Evolutionary conservation across 495 filamentous ascomycete species (phyloP).

Genomic region (Neurospora tetraspora): DNA sequence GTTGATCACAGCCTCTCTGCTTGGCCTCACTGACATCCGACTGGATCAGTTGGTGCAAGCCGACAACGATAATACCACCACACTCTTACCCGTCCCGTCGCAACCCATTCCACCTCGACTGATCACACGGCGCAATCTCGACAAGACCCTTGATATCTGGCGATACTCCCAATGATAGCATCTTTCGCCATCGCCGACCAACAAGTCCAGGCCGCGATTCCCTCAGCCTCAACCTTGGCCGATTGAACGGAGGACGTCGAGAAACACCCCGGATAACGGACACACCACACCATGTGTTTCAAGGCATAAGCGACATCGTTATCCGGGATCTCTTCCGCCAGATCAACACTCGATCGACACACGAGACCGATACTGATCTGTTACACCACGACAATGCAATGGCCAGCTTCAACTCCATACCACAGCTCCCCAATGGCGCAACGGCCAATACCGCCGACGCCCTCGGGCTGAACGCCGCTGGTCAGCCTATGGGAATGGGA

Average conservation of each 20-base stretch:
- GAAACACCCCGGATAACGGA: neutral
- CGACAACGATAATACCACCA: neutral
- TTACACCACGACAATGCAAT: conserved; percentile 30
- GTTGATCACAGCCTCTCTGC: neutral
- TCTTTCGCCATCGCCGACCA: neutral
- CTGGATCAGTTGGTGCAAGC: neutral
- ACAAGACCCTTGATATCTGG: neutral
- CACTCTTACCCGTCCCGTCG: neutral
- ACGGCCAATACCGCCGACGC: conserved; percentile 24
- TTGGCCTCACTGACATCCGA: neutral
- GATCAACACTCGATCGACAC: neutral
- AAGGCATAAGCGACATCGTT: neutral
- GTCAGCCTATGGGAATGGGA: neutral
- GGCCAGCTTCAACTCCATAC: conserved; percentile 40
- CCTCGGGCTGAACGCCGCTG: conserved; percentile 24
- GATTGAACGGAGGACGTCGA: neutral
- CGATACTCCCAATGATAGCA: neutral
- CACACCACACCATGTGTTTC: neutral
- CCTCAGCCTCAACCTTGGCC: neutral
- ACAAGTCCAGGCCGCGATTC: neutral
- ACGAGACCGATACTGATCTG: neutral
- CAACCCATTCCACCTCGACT: neutral
- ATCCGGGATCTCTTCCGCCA: neutral
- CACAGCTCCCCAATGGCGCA: conserved; percentile 27
- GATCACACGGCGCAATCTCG: neutral